Evolutionary conservation across 179 eudicot genomes (phyloP).

Genomic region (Drosera spatulata): DNA sequence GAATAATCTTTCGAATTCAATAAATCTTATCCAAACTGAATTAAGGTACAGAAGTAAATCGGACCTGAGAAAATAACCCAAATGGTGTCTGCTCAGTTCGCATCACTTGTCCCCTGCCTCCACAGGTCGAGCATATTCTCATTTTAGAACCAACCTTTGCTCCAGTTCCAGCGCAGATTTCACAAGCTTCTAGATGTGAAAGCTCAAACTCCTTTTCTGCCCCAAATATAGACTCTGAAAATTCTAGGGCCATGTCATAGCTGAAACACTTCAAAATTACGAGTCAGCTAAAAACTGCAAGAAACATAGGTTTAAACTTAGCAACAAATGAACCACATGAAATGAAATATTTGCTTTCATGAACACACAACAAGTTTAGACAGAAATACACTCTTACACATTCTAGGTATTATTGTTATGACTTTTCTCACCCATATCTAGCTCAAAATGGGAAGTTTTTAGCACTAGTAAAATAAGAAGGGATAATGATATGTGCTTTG

Average conservation of each 20-base stretch:
- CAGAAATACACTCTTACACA: too few species aligned
- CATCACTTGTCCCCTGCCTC: constrained; percentile 99
- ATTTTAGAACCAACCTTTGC: constrained; percentile 89
- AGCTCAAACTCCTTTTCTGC: constrained; percentile 81
- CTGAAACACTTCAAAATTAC: constrained; percentile 52
- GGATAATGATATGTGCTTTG: too few species aligned
- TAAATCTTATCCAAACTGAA: background rate
- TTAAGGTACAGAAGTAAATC: background rate
- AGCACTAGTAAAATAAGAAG: too few species aligned
- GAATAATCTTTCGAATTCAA: background rate
- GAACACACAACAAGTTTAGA: too few species aligned
- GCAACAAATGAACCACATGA: too few species aligned
- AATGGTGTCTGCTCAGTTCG: constrained; percentile 99
- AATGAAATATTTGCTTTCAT: too few species aligned
- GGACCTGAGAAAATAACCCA: constrained; percentile 94
- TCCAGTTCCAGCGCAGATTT: constrained; percentile 77
- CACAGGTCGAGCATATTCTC: constrained; percentile 95
- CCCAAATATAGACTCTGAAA: constrained; percentile 90
- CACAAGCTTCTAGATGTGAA: constrained; percentile 94
- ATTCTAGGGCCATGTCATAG: constrained; percentile 79
- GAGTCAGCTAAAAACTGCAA: constrained; percentile 20
- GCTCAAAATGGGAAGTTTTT: too few species aligned
- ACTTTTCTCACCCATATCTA: too few species aligned
- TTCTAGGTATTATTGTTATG: too few species aligned
- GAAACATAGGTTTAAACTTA: background rate